Evolutionary conservation across 768 basidiomycete species (phyloP).

Genomic region (Leccinum arenicola): DNA sequence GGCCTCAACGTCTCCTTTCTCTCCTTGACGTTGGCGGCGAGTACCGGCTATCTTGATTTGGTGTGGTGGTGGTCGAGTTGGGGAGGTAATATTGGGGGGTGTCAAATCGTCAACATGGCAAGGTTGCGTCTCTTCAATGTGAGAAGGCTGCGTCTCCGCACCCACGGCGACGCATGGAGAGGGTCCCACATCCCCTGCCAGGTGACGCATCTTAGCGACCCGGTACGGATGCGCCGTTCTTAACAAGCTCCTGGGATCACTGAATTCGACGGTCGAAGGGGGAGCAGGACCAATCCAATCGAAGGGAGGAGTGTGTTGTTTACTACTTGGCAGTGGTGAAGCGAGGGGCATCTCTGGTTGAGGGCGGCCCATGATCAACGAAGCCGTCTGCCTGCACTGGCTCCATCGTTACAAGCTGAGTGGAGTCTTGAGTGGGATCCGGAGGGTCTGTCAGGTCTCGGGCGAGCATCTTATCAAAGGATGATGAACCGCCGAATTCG

Average conservation of each 20-base stretch:
- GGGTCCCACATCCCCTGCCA: constrained; percentile 21
- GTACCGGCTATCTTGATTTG: background rate
- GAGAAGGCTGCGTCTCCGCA: constrained; percentile 17
- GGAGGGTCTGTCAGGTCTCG: constrained; percentile 28
- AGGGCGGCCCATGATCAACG: constrained; percentile 3
- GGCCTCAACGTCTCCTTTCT: constrained; percentile 9
- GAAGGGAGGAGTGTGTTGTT: constrained; percentile 13
- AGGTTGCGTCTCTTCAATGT: constrained; percentile 19
- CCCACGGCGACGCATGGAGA: constrained; percentile 10
- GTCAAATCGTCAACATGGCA: background rate
- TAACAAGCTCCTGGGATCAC: constrained; percentile 30
- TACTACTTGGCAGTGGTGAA: constrained; percentile 1
- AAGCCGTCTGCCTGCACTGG: constrained; percentile 5
- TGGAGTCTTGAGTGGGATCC: constrained; percentile 23
- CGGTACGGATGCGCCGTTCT: constrained; percentile 36
- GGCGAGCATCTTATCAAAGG: constrained; percentile 38
- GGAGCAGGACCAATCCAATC: constrained; percentile 22
- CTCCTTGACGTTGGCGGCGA: background rate
- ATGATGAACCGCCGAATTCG: constrained; percentile 41
- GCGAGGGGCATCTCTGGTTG: background rate
- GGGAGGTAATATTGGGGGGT: background rate
- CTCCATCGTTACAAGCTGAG: constrained; percentile 3
- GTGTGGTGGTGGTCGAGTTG: constrained; percentile 1
- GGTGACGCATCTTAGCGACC: constrained; percentile 24
- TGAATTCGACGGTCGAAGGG: constrained; percentile 17